Base-by-base conservation (phyloP, 345 rosid genomes). In the Corchorus olitorius region DNA sequence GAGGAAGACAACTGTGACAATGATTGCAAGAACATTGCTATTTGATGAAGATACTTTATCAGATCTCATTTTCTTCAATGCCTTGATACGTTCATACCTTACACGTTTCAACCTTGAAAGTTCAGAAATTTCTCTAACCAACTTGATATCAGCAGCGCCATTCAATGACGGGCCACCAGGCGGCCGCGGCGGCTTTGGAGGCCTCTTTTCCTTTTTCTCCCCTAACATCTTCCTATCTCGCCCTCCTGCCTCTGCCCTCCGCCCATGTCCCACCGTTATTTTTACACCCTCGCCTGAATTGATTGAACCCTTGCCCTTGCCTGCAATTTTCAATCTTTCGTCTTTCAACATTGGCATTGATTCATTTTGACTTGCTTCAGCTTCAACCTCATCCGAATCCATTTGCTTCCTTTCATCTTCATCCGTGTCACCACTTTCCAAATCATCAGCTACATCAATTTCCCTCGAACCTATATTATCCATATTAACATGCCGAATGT, bases 111-210 rank as follows among this genome's bases (percentile, higher is more conserved):
- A 62, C 66, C 73, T 76, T 12, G 81, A 73, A 50, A 74, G 78
- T 37, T 79, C 76, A 34, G 81, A 78, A 41, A 83, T 74, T 72
- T 85, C 81, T 79, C 77, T 81, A 64, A 75, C 70, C 37, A 79
- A 35, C 39, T 76, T 79, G 52, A 76, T 61, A 73, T 81, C 80
- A 22, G 75, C 80, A 2, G 70, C 76, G 16, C 62, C 74, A n/a
- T 63, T 73, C 58, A 78, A 61, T 0, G 50, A 55, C 0, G 78
- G 84, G 16, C 72, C 62, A 53, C 65, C 49, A 1, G 86, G 84
- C 22, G 83, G 88, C 33, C 65, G 68, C 3, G 84, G 86, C n/a
- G 88, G 86, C 52, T 83, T 85, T 0, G 81, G 65, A 35, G 81
- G 76, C 45, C 72, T 78, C 34, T 22, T 53, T 33, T 71, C 70